Base-by-base conservation (phyloP, 1,284 basidiomycete species). In the Psilocybe mexicana region DNA sequence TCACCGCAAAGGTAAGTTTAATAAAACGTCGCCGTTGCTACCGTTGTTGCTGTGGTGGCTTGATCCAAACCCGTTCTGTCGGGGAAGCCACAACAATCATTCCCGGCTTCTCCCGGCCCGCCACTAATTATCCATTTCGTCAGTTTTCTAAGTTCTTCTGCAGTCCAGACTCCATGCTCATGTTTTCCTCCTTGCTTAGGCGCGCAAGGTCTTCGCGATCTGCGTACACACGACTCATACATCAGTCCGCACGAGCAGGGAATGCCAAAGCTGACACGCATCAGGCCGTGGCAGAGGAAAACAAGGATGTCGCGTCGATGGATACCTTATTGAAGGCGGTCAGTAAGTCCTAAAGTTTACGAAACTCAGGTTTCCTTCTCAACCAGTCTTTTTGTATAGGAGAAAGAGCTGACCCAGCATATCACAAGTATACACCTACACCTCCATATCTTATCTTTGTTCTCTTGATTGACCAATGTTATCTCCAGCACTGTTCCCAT, bases 231-330 rank as follows among this genome's bases (percentile, higher is more conserved):
- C 45, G 55, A 33, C 10, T 52, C n/a, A 49, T 62, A 25, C 25
- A 56, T 38, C n/a, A 33, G 33, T 58, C 62, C 2, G 24, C 33
- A 8, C 23, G 52, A n/a, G 33, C 12, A 3, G 33, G 36, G 26
- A 55, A 62, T 38, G 57, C 44, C 2, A 36, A 54, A 23, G 24
- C 35, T 8, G 50, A 61, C 30, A 30, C 55, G 6, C 52, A 64
- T 38, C 58, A 61, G 40, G 64, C 64, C 3, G 64, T 68, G 6
- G 61, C 58, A n/a, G 64, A 62, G 53, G 87, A 87, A 69, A 83
- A 79, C 2, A 76, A 85, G 55, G 83, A 86, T 71, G 77, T 88
- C 14, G 77, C 73, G 10, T 73, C 76, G 3, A 83, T 88, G 76
- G 85, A 87, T 67, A 71, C 67, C n/a, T 71, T 88, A 18, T 71